Percentiles rank a stretch among this genome's conserved stretches.
Evolutionary conservation across 306 rosid species (phyloP).

Genomic region (Begonia fuchsioides): DNA sequence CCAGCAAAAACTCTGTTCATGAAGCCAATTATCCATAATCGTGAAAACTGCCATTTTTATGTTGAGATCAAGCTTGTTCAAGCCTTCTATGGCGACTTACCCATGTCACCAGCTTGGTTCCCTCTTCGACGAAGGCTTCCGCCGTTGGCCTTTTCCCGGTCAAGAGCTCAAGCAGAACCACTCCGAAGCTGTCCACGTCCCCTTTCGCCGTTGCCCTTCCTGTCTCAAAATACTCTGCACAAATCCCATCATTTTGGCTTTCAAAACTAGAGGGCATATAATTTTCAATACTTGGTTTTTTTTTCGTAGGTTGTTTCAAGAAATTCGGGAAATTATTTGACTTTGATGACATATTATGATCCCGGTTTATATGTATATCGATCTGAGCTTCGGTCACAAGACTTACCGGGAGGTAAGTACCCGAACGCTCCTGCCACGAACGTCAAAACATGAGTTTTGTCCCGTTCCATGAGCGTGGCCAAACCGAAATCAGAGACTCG

Average conservation of each 20-base stretch:
- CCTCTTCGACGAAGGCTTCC: slow-evolving; percentile 75
- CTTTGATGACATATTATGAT: too few species aligned
- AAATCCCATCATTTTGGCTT: slow-evolving; percentile 5
- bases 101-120: slow-evolving; percentile 84
- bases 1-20: too few species aligned
- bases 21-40: too few species aligned
- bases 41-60: background rate
- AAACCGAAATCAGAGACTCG: slow-evolving; percentile 76
- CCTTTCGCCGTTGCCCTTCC: slow-evolving; percentile 84
- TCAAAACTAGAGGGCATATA: too few species aligned
- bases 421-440: slow-evolving; percentile 92
- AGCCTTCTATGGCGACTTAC: slow-evolving; percentile 23
- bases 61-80: too few species aligned
- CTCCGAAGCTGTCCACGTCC: slow-evolving; percentile 87
- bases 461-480: slow-evolving; percentile 81
- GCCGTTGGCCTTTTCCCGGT: slow-evolving; percentile 77
- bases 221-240: slow-evolving; percentile 85
- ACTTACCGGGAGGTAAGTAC: slow-evolving; percentile 90
- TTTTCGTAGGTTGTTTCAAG: too few species aligned
- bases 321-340: too few species aligned
- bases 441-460: slow-evolving; percentile 82
- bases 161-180: slow-evolving; percentile 75
- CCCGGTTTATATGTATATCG: too few species aligned
- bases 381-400: too few species aligned
- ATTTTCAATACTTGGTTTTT: too few species aligned